Percentiles rank a stretch among this genome's conserved stretches.
Evolutionary conservation across 441 rosid species (phyloP).

Genomic region (Lagerstroemia fauriei): DNA sequence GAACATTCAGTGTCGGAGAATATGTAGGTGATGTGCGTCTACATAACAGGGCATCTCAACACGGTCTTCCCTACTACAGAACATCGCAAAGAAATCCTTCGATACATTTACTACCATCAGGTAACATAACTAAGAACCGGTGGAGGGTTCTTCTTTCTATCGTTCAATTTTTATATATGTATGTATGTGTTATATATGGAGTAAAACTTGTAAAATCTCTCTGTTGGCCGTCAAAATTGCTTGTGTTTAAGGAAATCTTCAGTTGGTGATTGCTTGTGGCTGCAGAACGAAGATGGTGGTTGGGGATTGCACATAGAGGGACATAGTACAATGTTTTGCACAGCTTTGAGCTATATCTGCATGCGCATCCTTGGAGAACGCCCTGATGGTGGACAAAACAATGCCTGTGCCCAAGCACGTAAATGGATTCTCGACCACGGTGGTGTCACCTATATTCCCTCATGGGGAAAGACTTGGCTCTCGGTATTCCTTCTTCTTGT

Average conservation of each 20-base stretch:
- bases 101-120: constrained; percentile 75
- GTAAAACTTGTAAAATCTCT: too few species aligned
- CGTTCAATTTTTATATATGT: too few species aligned
- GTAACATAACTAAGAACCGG: constrained; percentile 20
- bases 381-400: constrained; percentile 28
- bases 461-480: constrained; percentile 37
- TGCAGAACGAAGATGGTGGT: constrained; percentile 34
- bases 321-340: constrained; percentile 33
- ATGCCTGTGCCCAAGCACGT: constrained; percentile 29
- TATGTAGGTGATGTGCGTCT: constrained; percentile 57
- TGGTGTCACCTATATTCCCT: constrained; percentile 31
- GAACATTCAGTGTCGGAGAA: not conserved
- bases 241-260: not conserved
- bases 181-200: too few species aligned
- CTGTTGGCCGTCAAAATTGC: too few species aligned
- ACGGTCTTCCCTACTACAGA: constrained; percentile 53
- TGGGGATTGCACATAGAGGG: constrained; percentile 35
- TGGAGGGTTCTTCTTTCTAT: not conserved
- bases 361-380: constrained; percentile 29
- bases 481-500: constrained; percentile 12
- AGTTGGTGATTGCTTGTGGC: not conserved
- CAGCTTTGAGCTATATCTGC: constrained; percentile 22
- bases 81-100: constrained; percentile 66
- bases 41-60: constrained; percentile 70
- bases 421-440: constrained; percentile 34